These are phyloP conservation scores for Botrytis paeoniae DNA, from an alignment of 2,329 filamentous ascomycete genomes.

Conservation along the genomic window DNA sequence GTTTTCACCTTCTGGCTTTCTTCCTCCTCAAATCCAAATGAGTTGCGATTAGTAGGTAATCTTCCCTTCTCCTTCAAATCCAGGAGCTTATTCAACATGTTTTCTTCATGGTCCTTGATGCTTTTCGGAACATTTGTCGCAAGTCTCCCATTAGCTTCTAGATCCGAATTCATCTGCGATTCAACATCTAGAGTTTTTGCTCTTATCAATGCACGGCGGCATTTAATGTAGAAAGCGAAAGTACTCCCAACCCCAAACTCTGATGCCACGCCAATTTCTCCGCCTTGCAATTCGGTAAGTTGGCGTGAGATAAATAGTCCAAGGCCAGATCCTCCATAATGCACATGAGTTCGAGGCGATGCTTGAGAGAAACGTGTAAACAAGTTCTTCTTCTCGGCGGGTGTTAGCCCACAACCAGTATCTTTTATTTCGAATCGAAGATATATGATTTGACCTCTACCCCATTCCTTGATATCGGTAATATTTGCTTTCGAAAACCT, in stretches of 20 bases:
- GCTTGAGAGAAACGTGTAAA: conserved; percentile 80
- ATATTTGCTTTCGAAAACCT: conserved; percentile 34
- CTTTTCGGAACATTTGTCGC: conserved; percentile 21
- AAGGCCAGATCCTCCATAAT: conserved; percentile 76
- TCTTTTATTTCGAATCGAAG: conserved; percentile 72
- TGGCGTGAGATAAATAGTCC: conserved; percentile 77
- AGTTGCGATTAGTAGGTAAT: conserved; percentile 7
- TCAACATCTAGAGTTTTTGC: conserved; percentile 7
- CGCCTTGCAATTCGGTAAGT: conserved; percentile 76
- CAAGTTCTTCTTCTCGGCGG: conserved; percentile 67
- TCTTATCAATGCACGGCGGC: conserved; percentile 34
- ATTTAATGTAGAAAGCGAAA: conserved; percentile 72
- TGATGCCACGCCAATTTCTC: conserved; percentile 72
- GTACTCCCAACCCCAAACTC: conserved; percentile 67
- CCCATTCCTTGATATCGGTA: conserved; percentile 32
- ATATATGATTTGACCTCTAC: conserved; percentile 53
- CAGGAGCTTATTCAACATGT: background rate
- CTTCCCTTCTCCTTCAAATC: conserved; percentile 6
- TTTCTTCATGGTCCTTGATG: conserved; percentile 15
- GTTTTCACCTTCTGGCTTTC: background rate
- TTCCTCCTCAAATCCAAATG: conserved; percentile 15
- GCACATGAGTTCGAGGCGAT: conserved; percentile 70
- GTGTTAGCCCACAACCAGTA: conserved; percentile 69
- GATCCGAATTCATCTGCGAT: conserved; percentile 8
- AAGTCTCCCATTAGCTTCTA: conserved; percentile 16